These are phyloP conservation scores for Colletotrichum gloeosporioides DNA, from an alignment of 2,329 filamentous ascomycete genomes.

Conservation along the genomic window DNA sequence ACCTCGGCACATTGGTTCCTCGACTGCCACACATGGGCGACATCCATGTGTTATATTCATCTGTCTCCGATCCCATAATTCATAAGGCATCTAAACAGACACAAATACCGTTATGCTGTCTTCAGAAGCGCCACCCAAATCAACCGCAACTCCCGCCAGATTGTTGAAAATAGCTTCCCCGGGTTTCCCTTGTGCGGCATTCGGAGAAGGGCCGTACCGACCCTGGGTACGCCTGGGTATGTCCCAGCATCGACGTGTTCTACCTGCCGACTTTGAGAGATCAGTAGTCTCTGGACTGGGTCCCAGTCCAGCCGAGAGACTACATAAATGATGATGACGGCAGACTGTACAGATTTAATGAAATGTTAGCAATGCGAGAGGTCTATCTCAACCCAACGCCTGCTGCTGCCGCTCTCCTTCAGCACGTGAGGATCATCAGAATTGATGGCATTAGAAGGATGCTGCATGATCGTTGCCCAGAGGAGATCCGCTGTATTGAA, in stretches of 20 bases:
- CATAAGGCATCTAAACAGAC: background rate
- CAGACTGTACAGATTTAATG: background rate
- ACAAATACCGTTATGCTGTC: accelerated
- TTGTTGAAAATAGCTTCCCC: background rate
- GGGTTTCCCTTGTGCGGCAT: background rate
- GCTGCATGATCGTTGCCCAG: background rate
- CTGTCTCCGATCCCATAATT: too few species aligned
- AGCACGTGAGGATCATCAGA: background rate
- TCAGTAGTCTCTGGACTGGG: too few species aligned
- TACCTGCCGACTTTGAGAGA: too few species aligned
- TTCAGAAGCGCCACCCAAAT: background rate
- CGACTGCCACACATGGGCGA: accelerated
- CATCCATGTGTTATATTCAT: background rate
- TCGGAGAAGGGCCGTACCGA: too few species aligned
- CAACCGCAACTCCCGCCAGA: background rate
- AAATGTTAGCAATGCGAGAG: accelerated
- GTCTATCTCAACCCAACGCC: accelerated
- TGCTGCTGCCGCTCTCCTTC: background rate
- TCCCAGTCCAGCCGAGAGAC: background rate
- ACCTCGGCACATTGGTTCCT: background rate
- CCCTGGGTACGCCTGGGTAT: background rate
- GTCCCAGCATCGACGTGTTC: background rate
- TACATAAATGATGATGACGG: background rate
- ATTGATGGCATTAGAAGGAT: background rate
- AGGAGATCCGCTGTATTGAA: background rate